phyloP scores from a whole-genome alignment of 148 eudicot genomes.

The Polygonum maritimum region DNA sequence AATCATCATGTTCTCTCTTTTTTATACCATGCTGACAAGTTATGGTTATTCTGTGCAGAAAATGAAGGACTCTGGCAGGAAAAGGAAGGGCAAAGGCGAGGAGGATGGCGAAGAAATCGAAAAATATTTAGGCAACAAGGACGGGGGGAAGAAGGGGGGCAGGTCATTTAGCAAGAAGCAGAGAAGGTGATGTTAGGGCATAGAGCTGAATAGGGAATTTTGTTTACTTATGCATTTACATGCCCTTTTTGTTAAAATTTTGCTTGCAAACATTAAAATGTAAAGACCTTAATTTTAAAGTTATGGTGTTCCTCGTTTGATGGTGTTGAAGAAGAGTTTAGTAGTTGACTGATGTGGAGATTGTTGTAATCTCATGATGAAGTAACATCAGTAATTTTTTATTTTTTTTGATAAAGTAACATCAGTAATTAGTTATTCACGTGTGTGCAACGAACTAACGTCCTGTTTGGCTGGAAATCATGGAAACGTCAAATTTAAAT shows the following conservation, averaged over 20 bases:
- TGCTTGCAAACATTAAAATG: not conserved
- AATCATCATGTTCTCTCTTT: not conserved
- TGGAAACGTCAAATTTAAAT: too few species aligned
- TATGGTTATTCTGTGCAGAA: constrained; percentile 30
- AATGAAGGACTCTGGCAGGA: constrained; percentile 58
- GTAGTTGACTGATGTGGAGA: not conserved
- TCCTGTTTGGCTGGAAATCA: too few species aligned
- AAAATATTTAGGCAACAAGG: constrained; percentile 31
- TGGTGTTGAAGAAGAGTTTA: not conserved
- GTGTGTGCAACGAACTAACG: too few species aligned
- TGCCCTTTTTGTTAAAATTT: not conserved
- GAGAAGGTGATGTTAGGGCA: constrained; percentile 18
- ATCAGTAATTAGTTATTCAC: too few species aligned
- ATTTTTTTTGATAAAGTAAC: too few species aligned
- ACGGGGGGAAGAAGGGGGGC: constrained; percentile 21
- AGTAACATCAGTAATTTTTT: too few species aligned
- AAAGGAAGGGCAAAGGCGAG: constrained; percentile 35
- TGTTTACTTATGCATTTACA: not conserved
- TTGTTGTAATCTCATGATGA: too few species aligned
- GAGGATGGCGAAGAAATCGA: constrained; percentile 55
- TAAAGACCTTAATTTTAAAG: not conserved
- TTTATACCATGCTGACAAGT: not conserved
- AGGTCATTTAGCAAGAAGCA: constrained; percentile 21
- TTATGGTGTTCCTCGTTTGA: not conserved
- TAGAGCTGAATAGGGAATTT: not conserved